These are phyloP conservation scores for Calcarisporium arbuscula DNA, from an alignment of 2,329 filamentous ascomycete genomes.

Conservation along the genomic window DNA sequence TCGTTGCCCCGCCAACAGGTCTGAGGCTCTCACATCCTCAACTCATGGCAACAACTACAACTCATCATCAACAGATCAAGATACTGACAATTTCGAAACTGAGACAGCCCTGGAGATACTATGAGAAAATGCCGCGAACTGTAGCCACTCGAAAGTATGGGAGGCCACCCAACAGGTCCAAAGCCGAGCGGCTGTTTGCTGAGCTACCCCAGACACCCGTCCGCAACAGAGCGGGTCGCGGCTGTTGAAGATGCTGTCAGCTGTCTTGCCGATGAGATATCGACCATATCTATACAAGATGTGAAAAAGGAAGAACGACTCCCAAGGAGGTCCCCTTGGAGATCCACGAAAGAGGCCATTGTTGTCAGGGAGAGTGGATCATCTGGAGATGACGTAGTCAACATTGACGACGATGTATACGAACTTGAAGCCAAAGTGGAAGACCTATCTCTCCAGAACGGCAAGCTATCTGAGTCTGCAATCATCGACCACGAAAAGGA, in stretches of 20 bases:
- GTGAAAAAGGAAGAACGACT: slow-evolving; percentile 4
- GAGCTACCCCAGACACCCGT: slow-evolving; percentile 46
- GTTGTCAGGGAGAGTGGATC: slow-evolving; percentile 6
- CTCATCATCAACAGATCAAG: not conserved
- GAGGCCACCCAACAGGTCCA: slow-evolving; percentile 40
- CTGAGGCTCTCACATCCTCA: too few relatives aligned
- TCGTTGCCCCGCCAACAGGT: slow-evolving; percentile 13
- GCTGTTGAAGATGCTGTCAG: slow-evolving; percentile 24
- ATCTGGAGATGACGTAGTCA: not conserved
- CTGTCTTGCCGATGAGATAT: slow-evolving; percentile 28
- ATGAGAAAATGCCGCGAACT: slow-evolving; percentile 41
- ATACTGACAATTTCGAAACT: too few relatives aligned
- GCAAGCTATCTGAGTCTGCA: too few relatives aligned
- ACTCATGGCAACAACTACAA: not conserved
- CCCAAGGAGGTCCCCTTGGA: slow-evolving; percentile 11
- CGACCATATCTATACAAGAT: slow-evolving; percentile 21
- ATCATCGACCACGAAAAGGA: slow-evolving; percentile 1
- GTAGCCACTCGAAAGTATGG: slow-evolving; percentile 43
- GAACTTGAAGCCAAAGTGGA: not conserved
- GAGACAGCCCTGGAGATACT: too few relatives aligned
- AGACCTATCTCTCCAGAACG: too few relatives aligned
- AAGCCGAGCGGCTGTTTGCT: slow-evolving; percentile 42
- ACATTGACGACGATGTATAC: not conserved
- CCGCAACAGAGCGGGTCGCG: too few relatives aligned
- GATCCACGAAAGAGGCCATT: too few relatives aligned